phyloP scores from a whole-genome alignment of 352 stramenopile genomes.

The Plasmopara muralis region DNA sequence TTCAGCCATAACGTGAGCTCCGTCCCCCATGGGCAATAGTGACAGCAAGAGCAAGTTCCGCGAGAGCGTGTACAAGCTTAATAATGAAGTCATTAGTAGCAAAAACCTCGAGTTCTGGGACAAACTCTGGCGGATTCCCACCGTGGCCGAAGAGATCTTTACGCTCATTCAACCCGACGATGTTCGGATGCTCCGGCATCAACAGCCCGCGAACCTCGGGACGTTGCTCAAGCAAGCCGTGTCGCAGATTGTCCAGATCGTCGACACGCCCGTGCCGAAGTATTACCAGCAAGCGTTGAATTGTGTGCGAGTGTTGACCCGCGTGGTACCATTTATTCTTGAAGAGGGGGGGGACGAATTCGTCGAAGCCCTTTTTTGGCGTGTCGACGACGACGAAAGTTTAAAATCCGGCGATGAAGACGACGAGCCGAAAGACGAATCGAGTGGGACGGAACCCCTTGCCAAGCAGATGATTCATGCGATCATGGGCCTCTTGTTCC shows the following conservation, averaged over 20 bases:
- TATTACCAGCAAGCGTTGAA: slow-evolving; percentile 85
- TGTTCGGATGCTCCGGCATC: slow-evolving; percentile 81
- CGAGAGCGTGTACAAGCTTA: slow-evolving; percentile 89
- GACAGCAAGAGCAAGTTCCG: slow-evolving; percentile 90
- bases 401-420: slow-evolving; percentile 39
- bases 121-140: slow-evolving; percentile 85
- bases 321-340: slow-evolving; percentile 80
- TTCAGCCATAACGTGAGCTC: not conserved
- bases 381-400: slow-evolving; percentile 15
- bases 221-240: slow-evolving; percentile 80
- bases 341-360: slow-evolving; percentile 74
- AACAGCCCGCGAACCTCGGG: slow-evolving; percentile 74
- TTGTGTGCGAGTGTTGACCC: slow-evolving; percentile 76
- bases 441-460: slow-evolving; percentile 29
- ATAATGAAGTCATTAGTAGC: slow-evolving; percentile 78
- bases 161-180: slow-evolving; percentile 86
- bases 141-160: slow-evolving; percentile 85
- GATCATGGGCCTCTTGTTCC: slow-evolving; percentile 81
- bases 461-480: slow-evolving; percentile 75
- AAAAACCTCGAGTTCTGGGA: slow-evolving; percentile 89
- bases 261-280: slow-evolving; percentile 82
- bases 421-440: slow-evolving; percentile 34
- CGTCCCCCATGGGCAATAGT: slow-evolving; percentile 67
- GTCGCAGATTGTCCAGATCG: slow-evolving; percentile 78
- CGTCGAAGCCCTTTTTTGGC: slow-evolving; percentile 80